Evolutionary conservation across 306 rosid species (phyloP), one percentile per base, ranked within the genome.

Genomic region (Dalbergia cochinchinensis): DNA sequence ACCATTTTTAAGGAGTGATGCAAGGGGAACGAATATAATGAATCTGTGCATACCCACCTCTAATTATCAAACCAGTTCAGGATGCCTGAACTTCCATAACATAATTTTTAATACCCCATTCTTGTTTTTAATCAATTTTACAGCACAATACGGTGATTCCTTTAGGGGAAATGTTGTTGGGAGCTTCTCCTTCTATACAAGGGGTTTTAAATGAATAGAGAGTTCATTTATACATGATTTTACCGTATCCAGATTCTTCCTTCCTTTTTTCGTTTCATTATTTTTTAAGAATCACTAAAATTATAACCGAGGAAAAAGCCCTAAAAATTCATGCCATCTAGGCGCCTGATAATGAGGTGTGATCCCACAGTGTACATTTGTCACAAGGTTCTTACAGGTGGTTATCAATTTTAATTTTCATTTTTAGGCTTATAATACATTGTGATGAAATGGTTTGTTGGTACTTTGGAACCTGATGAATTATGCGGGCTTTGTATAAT

Each of bases 41-140:
- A 60, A 63, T 37, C 51, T 16, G 8, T 62, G 31, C 7, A 1
- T 26, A 54, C 7, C 5, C 42, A 61, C 15, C 51, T 61, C 7
- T 60, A 74, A 50, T 37, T 34, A 45, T 41, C 41, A 80, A 45
- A 44, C 11, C 58, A 10, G 13, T 65, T 67, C 6, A 58, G 71
- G 50, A 77, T 58, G 44, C 16, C 19, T 44, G 19, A 71, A 58
- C 19, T 78, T 58, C 8, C 53, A 76, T 53, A 18, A 4, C 47
- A 16, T 54, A 48, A 48, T 63, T 34, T 47, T 54, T 54, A 10
- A 22, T 76, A 35, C 41, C 53, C 31, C 8, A 11, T 33, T 45
- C 61, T 55, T 73, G 18, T 47, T 34, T 16, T 50, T 13, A 13
- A 50, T 50, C 13, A 15, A 13, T 13, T 50, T 13, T 50, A 4